Percentiles rank a stretch among this genome's conserved stretches.
These are phyloP conservation scores for Fraxinus floribunda DNA, from an alignment of 305 asterid species.

Conservation along the genomic window DNA sequence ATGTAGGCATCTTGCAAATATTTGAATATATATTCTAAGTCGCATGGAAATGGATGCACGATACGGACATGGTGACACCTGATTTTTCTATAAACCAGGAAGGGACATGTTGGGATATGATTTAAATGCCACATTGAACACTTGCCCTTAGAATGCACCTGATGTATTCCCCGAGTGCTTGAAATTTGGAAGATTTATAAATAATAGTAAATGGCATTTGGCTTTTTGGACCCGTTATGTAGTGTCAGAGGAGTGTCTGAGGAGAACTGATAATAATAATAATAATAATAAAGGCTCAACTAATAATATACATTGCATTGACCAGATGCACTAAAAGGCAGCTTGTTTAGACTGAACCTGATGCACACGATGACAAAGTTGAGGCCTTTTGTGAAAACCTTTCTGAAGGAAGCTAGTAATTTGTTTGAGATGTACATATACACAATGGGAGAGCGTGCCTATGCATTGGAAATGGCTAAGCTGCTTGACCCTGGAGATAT, in stretches of 20 bases:
- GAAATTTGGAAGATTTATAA: too few species aligned
- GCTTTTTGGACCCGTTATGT: not conserved
- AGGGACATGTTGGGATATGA: not conserved
- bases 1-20: not conserved
- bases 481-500: conserved; percentile 70
- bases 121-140: not conserved
- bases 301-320: conserved; percentile 12
- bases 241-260: not conserved
- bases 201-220: not conserved
- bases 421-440: conserved; percentile 90
- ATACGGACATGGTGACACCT: not conserved
- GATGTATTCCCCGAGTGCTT: not conserved
- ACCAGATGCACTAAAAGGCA: conserved; percentile 58
- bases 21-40: too few species aligned
- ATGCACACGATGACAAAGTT: conserved; percentile 92
- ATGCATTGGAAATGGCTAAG: conserved; percentile 81
- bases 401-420: conserved; percentile 72
- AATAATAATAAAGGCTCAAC: not conserved
- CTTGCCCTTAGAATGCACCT: not conserved
- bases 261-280: not conserved
- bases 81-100: not conserved
- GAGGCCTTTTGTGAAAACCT: conserved; percentile 78
- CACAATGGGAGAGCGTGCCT: conserved; percentile 93
- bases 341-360: conserved; percentile 58
- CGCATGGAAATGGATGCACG: not conserved